These are phyloP conservation scores for Symmetrospora coprosmae DNA, from an alignment of 768 basidiomycete genomes.

Conservation along the genomic window DNA sequence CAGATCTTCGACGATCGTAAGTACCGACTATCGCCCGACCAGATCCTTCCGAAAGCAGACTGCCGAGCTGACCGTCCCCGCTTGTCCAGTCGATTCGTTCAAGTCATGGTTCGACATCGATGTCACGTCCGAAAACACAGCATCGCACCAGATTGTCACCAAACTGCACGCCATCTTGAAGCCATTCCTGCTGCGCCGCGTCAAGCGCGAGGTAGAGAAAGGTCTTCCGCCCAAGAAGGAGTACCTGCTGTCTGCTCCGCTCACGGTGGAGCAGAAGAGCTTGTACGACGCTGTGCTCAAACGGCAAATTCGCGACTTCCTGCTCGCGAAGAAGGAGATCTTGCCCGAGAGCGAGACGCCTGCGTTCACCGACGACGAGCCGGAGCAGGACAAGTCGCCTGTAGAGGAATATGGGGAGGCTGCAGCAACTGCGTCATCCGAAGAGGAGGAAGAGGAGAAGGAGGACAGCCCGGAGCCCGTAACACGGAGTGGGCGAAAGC, in stretches of 20 bases:
- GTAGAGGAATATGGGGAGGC: background rate
- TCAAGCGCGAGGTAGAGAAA: slow-evolving; percentile 83
- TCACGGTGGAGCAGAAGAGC: slow-evolving; percentile 67
- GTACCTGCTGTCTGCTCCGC: slow-evolving; percentile 81
- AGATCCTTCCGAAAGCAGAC: background rate
- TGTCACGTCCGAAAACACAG: background rate
- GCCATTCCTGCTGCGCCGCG: slow-evolving; percentile 80
- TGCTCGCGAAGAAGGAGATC: slow-evolving; percentile 42
- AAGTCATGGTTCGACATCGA: slow-evolving; percentile 18
- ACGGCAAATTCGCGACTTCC: slow-evolving; percentile 48
- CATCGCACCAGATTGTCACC: slow-evolving; percentile 22
- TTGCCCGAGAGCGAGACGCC: background rate
- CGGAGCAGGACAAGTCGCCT: no score
- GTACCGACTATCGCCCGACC: slow-evolving; percentile 47
- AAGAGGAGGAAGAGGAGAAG: slow-evolving; percentile 35
- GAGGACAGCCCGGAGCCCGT: no score
- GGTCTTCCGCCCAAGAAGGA: slow-evolving; percentile 53
- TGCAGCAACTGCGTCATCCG: background rate
- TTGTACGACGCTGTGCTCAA: slow-evolving; percentile 67
- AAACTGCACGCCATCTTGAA: slow-evolving; percentile 56
- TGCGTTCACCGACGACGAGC: background rate
- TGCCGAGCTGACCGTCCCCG: background rate
- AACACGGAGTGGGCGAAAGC: no score
- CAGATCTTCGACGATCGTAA: slow-evolving; percentile 36
- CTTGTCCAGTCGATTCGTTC: slow-evolving; percentile 6